Evolutionary conservation across 345 rosid species (phyloP), one percentile per base, ranked within the genome.

Genomic region (Hibiscus tridactylites): DNA sequence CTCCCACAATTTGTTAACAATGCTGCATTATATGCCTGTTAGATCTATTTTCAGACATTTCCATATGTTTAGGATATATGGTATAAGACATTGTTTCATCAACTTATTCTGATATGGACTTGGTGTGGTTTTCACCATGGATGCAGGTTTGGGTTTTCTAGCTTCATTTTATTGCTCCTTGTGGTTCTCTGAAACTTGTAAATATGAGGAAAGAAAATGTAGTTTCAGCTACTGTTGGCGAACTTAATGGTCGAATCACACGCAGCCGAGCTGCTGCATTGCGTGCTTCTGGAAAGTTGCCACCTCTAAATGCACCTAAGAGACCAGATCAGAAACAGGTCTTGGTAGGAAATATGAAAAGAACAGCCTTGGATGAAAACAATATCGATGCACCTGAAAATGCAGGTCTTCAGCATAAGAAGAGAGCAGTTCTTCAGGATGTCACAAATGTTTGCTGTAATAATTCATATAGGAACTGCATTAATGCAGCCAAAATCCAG

Each of bases 401-500:
- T 73, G 71, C 64, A 50, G 68, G 74, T 37, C 74, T 26, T 69
- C 82, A 65, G 72, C 75, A 68, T 73, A 89, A 88, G 87, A 88
- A 82, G 81, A 83, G 90, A 80, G 90, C 91, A 28, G 84, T 82
- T 71, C 92, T 93, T 74, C 83, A 83, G 73, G 96, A 93, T 79
- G 83, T 91, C 71, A 85, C 98, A 13, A 93, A 93, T 78, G 81
- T 88, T 77, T 77, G 74, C 59, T 85, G 86, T 71, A 72, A 75
- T 39, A 74, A 47, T 74, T 75, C 87, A 29, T 82, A 81, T 59
- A 72, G 24, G 58, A 87, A 80, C 71, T 86, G 88, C 84, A 79
- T 85, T 74, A 85, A 74, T 70, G 86, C 86, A 73, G 63, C 83
- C 31, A 85, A 84, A 77, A 64, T 82, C 74, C 82, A 87, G 93